phyloP scores from a whole-genome alignment of 1,284 basidiomycete genomes.

The Phellinidium pouzarii region DNA sequence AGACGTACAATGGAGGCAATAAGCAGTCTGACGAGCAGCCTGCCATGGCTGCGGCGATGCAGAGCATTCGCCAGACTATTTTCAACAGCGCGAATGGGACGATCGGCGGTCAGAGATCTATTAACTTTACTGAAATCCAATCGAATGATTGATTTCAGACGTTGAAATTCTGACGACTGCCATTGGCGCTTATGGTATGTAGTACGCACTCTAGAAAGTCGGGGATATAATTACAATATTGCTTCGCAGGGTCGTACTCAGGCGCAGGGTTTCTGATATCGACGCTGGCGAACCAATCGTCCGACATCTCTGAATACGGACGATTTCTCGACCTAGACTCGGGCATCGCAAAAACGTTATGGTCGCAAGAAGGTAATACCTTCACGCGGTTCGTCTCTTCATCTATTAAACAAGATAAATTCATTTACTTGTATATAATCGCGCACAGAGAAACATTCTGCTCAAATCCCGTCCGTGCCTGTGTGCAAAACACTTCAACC shows the following conservation, averaged over 20 bases:
- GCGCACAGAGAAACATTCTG: conserved; percentile 56
- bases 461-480: conserved; percentile 55
- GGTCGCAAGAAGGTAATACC: conserved; percentile 43
- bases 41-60: conserved; percentile 43
- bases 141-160: conserved; percentile 32
- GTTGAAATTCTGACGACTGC: conserved; percentile 45
- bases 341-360: conserved; percentile 48
- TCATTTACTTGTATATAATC: conserved; percentile 3
- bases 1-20: conserved; percentile 71
- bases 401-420: not conserved
- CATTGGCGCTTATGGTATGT: conserved; percentile 57
- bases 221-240: conserved; percentile 2
- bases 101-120: conserved; percentile 42
- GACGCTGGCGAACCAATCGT: conserved; percentile 34
- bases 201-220: not conserved
- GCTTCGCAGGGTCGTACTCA: conserved; percentile 53
- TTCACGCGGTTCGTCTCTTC: conserved; percentile 39
- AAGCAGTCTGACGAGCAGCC: conserved; percentile 39
- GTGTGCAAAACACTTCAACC: conserved; percentile 43
- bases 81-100: conserved; percentile 54
- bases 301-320: conserved; percentile 39
- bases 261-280: conserved; percentile 58
- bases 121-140: not conserved
- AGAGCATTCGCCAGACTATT: conserved; percentile 46
- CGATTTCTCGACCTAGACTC: conserved; percentile 67